A percentile compares a stretch with the other conserved stretches of the same genome.
Conservation (phyloP, 116 monocot species). For the Iris pallida region DNA sequence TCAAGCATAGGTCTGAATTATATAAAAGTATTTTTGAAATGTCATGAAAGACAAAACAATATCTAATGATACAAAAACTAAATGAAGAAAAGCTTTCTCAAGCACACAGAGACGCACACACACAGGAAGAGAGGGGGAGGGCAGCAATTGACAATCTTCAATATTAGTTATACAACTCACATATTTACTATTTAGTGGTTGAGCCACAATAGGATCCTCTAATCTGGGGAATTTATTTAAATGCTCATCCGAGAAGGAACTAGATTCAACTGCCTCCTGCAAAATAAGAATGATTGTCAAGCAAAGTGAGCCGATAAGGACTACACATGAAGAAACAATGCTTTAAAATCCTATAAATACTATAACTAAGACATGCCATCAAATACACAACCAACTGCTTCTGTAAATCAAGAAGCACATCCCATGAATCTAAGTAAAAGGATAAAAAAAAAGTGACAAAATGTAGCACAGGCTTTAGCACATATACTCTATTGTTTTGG, state of each 20-base stretch:
- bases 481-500: too few relatives aligned
- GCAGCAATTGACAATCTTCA: background rate
- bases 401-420: background rate
- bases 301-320: background rate
- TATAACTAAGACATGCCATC: background rate
- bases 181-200: conserved; percentile 16
- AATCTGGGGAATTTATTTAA: background rate
- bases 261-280: conserved; percentile 11
- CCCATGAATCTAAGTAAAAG: too few relatives aligned
- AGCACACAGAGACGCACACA: background rate
- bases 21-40: too few relatives aligned
- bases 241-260: background rate
- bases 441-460: too few relatives aligned
- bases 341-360: background rate
- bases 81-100: too few relatives aligned
- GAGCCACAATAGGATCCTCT: conserved; percentile 8
- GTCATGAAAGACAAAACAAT: background rate
- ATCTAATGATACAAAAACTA: background rate
- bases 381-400: background rate
- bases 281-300: background rate
- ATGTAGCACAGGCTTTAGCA: too few relatives aligned
- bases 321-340: background rate
- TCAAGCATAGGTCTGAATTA: too few relatives aligned
- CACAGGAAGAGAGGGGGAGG: background rate
- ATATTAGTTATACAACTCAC: conserved; percentile 1